Evolutionary conservation across 2,329 filamentous ascomycete genomes (phyloP).

Genomic region (Epichloe glyceriae): DNA sequence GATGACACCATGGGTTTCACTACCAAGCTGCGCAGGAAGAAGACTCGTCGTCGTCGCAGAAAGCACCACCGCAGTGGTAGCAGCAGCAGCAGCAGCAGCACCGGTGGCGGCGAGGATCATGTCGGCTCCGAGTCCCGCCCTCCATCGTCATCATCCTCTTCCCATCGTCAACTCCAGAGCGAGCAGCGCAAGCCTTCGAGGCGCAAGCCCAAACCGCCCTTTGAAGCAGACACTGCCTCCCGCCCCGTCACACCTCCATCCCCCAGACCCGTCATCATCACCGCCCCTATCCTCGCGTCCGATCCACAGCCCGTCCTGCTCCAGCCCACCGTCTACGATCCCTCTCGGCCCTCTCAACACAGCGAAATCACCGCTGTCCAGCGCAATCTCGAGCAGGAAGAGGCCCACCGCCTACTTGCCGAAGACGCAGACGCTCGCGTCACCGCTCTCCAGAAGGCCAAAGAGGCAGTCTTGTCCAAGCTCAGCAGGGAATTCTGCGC

Average conservation of each 20-base stretch:
- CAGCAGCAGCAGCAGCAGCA: constrained; percentile 14
- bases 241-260: constrained; percentile 17
- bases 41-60: constrained; percentile 23
- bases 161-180: constrained; percentile 9
- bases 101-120: constrained; percentile 13
- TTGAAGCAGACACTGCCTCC: constrained; percentile 13
- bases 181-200: constrained; percentile 12
- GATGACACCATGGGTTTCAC: constrained; percentile 26
- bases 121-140: constrained; percentile 9
- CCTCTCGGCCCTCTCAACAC: constrained; percentile 20
- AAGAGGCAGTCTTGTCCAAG: constrained; percentile 46
- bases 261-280: constrained; percentile 32
- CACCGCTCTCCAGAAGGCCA: constrained; percentile 43
- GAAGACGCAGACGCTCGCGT: constrained; percentile 43
- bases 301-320: constrained; percentile 39
- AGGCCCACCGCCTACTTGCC: constrained; percentile 40
- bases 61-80: constrained; percentile 21
- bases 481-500: constrained; percentile 38
- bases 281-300: constrained; percentile 35
- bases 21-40: constrained; percentile 36
- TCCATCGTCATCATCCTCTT: constrained; percentile 3
- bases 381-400: constrained; percentile 44
- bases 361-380: constrained; percentile 43
- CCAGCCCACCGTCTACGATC: constrained; percentile 45
- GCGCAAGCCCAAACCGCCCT: constrained; percentile 12